These are phyloP conservation scores for Lactarius sp. DNA, from an alignment of 768 basidiomycete genomes.

Conservation along the genomic window DNA sequence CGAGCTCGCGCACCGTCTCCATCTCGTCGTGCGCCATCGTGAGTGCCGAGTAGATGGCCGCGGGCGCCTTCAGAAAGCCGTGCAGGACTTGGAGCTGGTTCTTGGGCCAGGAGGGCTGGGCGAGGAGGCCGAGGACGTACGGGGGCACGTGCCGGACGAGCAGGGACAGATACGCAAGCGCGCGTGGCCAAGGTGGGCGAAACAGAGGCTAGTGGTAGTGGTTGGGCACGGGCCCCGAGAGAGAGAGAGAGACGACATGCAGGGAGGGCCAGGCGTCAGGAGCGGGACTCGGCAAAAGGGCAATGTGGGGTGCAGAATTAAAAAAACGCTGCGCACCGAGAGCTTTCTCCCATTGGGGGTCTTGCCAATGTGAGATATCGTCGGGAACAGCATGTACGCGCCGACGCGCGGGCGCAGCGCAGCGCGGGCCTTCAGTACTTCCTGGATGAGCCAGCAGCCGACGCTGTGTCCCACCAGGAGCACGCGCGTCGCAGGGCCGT, in stretches of 20 bases:
- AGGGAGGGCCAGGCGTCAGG: no score
- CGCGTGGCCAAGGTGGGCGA: slow-evolving; percentile 40
- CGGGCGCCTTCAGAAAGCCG: slow-evolving; percentile 47
- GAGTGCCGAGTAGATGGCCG: slow-evolving; percentile 48
- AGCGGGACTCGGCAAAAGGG: no score
- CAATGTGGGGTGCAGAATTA: no score
- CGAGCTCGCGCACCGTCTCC: slow-evolving; percentile 50
- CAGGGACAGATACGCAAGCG: slow-evolving; percentile 44
- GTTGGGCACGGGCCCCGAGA: no score
- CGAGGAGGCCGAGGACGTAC: slow-evolving; percentile 36
- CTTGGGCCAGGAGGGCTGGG: slow-evolving; percentile 50
- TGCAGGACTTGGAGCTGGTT: slow-evolving; percentile 44
- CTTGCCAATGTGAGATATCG: slow-evolving; percentile 54
- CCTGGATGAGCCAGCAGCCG: slow-evolving; percentile 57
- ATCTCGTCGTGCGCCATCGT: slow-evolving; percentile 69
- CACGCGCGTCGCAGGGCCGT: slow-evolving; percentile 37
- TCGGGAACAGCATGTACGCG: slow-evolving; percentile 65
- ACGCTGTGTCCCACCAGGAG: slow-evolving; percentile 64
- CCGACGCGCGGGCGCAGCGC: slow-evolving; percentile 36
- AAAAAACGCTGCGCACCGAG: slow-evolving; percentile 36
- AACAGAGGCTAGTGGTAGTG: slow-evolving; percentile 41
- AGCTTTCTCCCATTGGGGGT: slow-evolving; percentile 61
- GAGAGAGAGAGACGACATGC: no score
- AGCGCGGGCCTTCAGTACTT: slow-evolving; percentile 58
- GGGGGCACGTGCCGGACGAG: slow-evolving; percentile 39